phyloP scores from a whole-genome alignment of 805 yeast genomes.

The Saccharomycopsis synnaedendra region DNA sequence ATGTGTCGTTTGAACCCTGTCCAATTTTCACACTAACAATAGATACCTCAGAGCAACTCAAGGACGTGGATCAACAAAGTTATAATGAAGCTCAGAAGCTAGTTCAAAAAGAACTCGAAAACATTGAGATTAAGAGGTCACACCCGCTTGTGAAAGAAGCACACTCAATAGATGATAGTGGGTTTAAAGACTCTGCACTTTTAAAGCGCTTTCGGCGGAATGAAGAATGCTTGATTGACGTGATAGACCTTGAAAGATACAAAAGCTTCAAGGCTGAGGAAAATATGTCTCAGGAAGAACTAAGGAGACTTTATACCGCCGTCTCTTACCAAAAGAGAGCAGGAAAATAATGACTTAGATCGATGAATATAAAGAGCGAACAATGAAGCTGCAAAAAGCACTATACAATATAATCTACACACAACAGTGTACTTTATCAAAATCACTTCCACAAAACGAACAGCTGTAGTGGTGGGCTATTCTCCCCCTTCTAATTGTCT shows the following conservation, averaged over 20 bases:
- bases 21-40: background rate
- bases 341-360: too few relatives aligned
- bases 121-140: constrained; percentile 1
- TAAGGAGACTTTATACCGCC: too few relatives aligned
- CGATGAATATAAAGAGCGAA: too few relatives aligned
- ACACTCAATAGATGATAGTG: background rate
- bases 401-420: too few relatives aligned
- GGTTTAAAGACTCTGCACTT: background rate
- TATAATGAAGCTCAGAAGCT: constrained; percentile 4
- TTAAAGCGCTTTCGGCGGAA: background rate
- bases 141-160: constrained; percentile 4
- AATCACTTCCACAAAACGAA: too few relatives aligned
- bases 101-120: constrained; percentile 5
- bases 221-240: background rate
- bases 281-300: too few relatives aligned
- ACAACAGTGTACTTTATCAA: too few relatives aligned
- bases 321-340: too few relatives aligned
- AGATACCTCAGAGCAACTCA: constrained; percentile 8
- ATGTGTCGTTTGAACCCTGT: background rate
- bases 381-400: too few relatives aligned
- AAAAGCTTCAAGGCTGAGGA: background rate
- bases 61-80: constrained; percentile 2
- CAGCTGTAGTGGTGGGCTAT: too few relatives aligned
- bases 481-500: too few relatives aligned
- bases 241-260: constrained; percentile 5